Conservation (phyloP, 805 yeast species). For the Ogataea zsoltii region DNA sequence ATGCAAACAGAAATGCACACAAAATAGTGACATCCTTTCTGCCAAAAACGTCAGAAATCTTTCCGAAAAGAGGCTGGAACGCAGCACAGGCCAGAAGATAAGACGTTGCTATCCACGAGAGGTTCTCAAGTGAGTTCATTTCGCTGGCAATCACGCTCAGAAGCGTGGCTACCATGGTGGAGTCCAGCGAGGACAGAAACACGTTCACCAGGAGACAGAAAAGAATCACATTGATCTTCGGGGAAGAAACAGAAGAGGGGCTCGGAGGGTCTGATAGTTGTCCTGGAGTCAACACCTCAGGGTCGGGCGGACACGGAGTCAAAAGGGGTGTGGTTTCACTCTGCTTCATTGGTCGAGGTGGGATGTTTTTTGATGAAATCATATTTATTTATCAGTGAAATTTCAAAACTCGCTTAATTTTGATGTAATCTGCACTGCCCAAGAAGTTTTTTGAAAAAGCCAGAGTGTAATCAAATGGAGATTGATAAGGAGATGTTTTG, state of each 20-base stretch:
- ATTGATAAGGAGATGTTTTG: no score
- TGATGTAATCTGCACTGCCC: no score
- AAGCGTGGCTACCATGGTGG: constrained; percentile 55
- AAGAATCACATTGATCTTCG: constrained; percentile 11
- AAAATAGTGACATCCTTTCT: constrained; percentile 40
- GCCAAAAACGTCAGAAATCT: constrained; percentile 55
- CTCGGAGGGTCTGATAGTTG: no score
- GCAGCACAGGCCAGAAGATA: constrained; percentile 45
- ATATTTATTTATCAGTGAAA: no score
- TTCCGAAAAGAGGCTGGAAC: constrained; percentile 57
- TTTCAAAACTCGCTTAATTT: no score
- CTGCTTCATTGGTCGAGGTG: no score
- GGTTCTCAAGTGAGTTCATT: constrained; percentile 43
- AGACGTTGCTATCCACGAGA: constrained; percentile 45
- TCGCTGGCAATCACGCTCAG: constrained; percentile 54
- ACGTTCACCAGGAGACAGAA: constrained; percentile 27
- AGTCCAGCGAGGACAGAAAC: constrained; percentile 51
- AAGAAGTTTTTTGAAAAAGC: no score
- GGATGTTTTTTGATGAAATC: no score
- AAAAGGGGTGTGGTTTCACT: no score
- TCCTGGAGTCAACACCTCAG: no score
- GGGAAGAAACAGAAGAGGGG: not conserved
- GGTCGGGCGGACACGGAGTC: no score
- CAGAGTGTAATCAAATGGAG: no score
- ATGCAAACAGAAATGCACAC: constrained; percentile 34